Evolutionary conservation across 2,329 filamentous ascomycete genomes (phyloP).

Genomic region (Teratosphaeria gauchensis): DNA sequence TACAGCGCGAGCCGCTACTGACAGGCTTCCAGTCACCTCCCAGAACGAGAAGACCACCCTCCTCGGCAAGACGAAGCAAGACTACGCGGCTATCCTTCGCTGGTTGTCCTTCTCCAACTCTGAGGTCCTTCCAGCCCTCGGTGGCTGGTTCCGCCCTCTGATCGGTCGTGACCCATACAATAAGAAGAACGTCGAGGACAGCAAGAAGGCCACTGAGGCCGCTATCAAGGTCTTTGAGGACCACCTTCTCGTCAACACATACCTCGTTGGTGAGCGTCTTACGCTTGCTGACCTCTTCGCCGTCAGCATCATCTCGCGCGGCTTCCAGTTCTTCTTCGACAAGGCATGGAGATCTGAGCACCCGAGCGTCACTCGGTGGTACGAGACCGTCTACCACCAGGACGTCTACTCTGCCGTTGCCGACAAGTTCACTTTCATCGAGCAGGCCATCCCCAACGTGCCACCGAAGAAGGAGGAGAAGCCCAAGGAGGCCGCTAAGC

Average conservation of each 20-base stretch:
- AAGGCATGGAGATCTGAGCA: constrained; percentile 74
- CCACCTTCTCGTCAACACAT: constrained; percentile 87
- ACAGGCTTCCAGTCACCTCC: constrained; percentile 69
- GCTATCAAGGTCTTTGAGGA: constrained; percentile 66
- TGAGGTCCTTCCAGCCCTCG: constrained; percentile 67
- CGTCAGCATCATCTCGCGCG: constrained; percentile 67
- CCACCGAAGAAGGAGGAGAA: constrained; percentile 56
- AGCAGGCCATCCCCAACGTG: constrained; percentile 64
- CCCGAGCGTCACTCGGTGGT: constrained; percentile 89
- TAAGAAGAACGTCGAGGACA: constrained; percentile 91
- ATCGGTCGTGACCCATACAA: constrained; percentile 79
- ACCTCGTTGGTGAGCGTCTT: constrained; percentile 94
- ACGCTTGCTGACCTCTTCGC: constrained; percentile 91
- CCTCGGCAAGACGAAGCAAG: constrained; percentile 99
- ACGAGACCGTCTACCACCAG: constrained; percentile 86
- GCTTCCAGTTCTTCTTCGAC: constrained; percentile 91
- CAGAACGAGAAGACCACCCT: constrained; percentile 99
- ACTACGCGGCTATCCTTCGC: constrained; percentile 95
- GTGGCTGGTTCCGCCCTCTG: constrained; percentile 78
- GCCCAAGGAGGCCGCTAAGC: constrained; percentile 55
- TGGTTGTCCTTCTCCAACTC: constrained; percentile 97
- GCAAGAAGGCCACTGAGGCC: constrained; percentile 58
- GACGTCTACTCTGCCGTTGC: constrained; percentile 76
- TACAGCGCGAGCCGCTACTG: neutral
- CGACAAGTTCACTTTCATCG: constrained; percentile 66